These are phyloP conservation scores for Teratosphaeria pseudoeucalypti DNA, from an alignment of 2,329 filamentous ascomycete species.

Conservation along the genomic window DNA sequence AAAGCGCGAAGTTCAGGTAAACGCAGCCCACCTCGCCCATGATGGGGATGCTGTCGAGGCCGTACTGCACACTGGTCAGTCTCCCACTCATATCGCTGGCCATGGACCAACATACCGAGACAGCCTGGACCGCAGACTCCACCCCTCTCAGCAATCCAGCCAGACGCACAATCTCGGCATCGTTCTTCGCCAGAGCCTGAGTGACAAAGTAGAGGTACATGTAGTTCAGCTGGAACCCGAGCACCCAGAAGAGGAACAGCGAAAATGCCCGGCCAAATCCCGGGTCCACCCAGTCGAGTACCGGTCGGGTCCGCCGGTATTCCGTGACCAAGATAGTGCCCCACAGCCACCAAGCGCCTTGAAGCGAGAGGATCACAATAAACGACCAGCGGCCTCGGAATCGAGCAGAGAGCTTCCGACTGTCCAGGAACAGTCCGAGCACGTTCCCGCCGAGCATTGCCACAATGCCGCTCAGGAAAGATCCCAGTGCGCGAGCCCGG, in stretches of 20 bases:
- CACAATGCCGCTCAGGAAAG: slow-evolving; percentile 58
- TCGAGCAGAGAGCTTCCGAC: slow-evolving; percentile 44
- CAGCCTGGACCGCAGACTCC: slow-evolving; percentile 62
- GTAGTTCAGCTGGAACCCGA: slow-evolving; percentile 64
- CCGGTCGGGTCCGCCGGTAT: slow-evolving; percentile 47
- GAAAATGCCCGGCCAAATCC: slow-evolving; percentile 59
- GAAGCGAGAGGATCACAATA: slow-evolving; percentile 42
- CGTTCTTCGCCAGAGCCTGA: slow-evolving; percentile 50
- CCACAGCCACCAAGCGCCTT: slow-evolving; percentile 66
- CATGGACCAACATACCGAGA: slow-evolving; percentile 40
- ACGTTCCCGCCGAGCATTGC: slow-evolving; percentile 45
- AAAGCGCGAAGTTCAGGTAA: slow-evolving; percentile 61
- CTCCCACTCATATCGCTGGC: neutral
- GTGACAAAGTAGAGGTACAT: slow-evolving; percentile 65
- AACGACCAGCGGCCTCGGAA: slow-evolving; percentile 47
- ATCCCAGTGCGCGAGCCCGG: slow-evolving; percentile 57
- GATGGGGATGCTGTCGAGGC: slow-evolving; percentile 49
- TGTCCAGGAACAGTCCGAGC: slow-evolving; percentile 55
- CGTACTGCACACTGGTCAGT: slow-evolving; percentile 40
- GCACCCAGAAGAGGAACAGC: slow-evolving; percentile 56
- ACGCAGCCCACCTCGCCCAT: slow-evolving; percentile 57
- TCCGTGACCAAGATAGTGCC: slow-evolving; percentile 53
- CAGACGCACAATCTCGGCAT: slow-evolving; percentile 57
- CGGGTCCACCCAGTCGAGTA: slow-evolving; percentile 53
- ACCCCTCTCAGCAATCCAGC: slow-evolving; percentile 58